These are phyloP conservation scores for Enterospora canceri DNA, from an alignment of 371 early-diverging fungal genomes.

Conservation along the genomic window DNA sequence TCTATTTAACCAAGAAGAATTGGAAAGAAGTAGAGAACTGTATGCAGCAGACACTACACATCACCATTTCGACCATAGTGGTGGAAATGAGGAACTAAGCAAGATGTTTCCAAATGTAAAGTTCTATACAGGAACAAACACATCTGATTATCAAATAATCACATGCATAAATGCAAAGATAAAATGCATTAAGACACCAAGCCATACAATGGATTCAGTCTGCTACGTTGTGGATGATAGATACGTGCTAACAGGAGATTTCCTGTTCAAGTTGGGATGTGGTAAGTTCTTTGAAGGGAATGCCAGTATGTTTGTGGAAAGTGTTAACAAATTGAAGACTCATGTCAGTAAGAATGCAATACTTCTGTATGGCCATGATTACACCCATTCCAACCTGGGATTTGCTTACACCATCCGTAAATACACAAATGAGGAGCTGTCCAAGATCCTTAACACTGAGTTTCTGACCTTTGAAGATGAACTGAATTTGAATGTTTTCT, in stretches of 20 bases:
- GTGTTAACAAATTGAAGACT: constrained; percentile 23
- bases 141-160: constrained; percentile 8
- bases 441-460: neutral
- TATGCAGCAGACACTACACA: constrained; percentile 51
- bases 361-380: constrained; percentile 56
- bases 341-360: constrained; percentile 17
- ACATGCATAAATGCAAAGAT: constrained; percentile 19
- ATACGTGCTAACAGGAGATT: constrained; percentile 51
- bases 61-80: constrained; percentile 49
- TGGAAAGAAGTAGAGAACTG: constrained; percentile 13
- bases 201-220: constrained; percentile 52
- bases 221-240: constrained; percentile 29
- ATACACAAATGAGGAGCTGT: neutral
- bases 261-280: constrained; percentile 53
- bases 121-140: constrained; percentile 9
- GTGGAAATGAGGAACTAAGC: constrained; percentile 37
- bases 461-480: neutral
- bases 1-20: constrained; percentile 1
- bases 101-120: constrained; percentile 20
- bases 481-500: neutral
- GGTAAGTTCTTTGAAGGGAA: constrained; percentile 55
- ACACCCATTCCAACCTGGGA: constrained; percentile 32
- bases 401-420: constrained; percentile 22
- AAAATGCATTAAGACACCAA: constrained; percentile 39
- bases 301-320: constrained; percentile 37